Base-by-base conservation (phyloP, 192 early-diverging fungal genomes). In the Linnemannia elongata region DNA sequence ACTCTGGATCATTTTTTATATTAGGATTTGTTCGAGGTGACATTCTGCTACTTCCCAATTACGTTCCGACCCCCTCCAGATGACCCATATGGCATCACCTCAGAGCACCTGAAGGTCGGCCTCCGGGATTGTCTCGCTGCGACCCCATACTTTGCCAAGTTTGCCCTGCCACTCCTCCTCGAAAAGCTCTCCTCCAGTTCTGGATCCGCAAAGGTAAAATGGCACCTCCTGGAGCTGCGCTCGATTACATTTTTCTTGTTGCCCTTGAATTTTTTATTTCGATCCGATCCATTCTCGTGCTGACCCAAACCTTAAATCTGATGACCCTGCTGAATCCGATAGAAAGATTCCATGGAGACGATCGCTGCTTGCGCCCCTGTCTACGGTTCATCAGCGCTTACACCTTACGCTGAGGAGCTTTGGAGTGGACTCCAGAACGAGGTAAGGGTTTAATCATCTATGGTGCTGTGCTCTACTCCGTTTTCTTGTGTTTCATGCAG, bases 41-140 rank as follows among this genome's bases (percentile, higher is more conserved):
- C 97, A 54, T 99, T 99, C 76, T 99, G 98, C 90, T 99, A 99
- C 90, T 99, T 99, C 80, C 99, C 99, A 8, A 99, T 99, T 85
- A 99, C 98, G 8, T 99, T 99, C 87, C 96, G 96, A 90, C 95
- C 97, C 24, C 96, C 97, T 1, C 96, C 97, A 18, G 96, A 97
- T 85, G 98, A 99, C 92, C 94, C 96, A 17, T 96, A 97, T 71
- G 97, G 97, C 27, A 98, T 99, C 55, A 97, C 99, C 36, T 91
- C 98, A 20, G 97, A 97, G 39, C 93, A 97, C 90, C 89, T 99
- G 41, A 98, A 99, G 89, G 41, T 88, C 15, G 93, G 93, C 17
- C 89, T 99, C 45, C 93, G 93, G 45, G 87, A 94, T 27, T 97
- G 95, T 75, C 93, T 99, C 41, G 90, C 95, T 22, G 91, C 95